Evolutionary conservation across 2,329 filamentous ascomycete genomes (phyloP), one percentile per base, ranked within the genome.

Genomic region (Fusarium succisae): DNA sequence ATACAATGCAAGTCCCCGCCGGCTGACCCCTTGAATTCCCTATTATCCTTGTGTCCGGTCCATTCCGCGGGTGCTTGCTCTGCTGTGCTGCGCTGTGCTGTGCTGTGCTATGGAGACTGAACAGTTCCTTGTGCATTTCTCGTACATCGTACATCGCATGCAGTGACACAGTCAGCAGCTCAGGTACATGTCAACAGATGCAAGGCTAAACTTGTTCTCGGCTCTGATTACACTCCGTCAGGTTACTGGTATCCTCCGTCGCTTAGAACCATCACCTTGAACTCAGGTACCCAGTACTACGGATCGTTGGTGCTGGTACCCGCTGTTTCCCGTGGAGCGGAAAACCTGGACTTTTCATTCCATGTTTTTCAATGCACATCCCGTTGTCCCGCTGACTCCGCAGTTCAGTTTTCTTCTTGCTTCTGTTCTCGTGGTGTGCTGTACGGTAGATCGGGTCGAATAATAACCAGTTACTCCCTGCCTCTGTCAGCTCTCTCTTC

Each of bases 321-420:
- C 73, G 66, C 73, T 73, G 66, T 75, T 75, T 75, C 59, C 69
- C 65, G 61, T 69, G 53, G 62, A 71, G 58, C 54, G 48, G 51
- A 66, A 75, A 59, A 59, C 64, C 50, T 72, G 74, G 57, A 73
- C 64, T 69, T 77, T 66, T 66, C 28, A 72, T 76, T 77, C 32
- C 32, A 35, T 35, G 63, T 60, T 75, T 77, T 77, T 75, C 71
- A 77, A 77, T 76, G 64, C 69, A 69, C 71, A 66, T 66, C 59
- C 44, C 44, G 44, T 47, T 14, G 35, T 68, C 32, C 65, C 65
- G 66, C 50, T 54, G 63, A 60, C 57, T 70, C 55, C 66, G 61
- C 66, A 48, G 28, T 45, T 64, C 62, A 55, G 37, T 45, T 64
- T 59, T 59, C 43, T n/a, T 58, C 24, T 37, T 39, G 24, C 26